Evolutionary conservation across 176 grass and related monocot species (phyloP).

Genomic region (Carex kokanica): DNA sequence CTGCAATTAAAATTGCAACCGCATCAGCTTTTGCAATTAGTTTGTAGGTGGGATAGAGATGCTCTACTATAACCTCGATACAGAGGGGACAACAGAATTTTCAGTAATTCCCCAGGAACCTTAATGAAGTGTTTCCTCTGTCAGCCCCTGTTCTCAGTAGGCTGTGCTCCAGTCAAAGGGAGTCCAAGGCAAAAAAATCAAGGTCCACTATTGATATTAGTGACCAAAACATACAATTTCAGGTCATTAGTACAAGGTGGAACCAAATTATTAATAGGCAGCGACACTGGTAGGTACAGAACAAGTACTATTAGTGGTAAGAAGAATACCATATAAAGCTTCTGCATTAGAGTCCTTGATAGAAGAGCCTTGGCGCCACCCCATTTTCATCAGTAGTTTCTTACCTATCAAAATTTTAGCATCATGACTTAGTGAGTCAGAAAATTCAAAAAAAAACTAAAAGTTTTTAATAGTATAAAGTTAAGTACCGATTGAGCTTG

Average conservation of each 20-base stretch:
- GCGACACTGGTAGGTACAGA: background rate
- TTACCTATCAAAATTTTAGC: constrained; percentile 52
- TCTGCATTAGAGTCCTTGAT: constrained; percentile 80
- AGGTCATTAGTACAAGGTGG: background rate
- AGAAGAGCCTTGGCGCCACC: constrained; percentile 87
- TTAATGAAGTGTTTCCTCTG: background rate
- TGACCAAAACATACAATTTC: constrained; percentile 1
- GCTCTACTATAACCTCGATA: background rate
- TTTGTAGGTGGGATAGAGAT: background rate
- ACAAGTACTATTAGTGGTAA: constrained; percentile 4
- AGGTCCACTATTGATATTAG: background rate
- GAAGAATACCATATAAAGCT: constrained; percentile 72
- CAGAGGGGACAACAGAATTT: background rate
- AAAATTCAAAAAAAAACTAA: constrained; percentile 1
- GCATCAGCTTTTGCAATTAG: background rate
- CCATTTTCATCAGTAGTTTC: constrained; percentile 91
- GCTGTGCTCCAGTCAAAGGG: background rate
- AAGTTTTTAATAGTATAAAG: background rate
- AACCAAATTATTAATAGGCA: background rate
- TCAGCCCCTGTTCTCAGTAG: background rate
- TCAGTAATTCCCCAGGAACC: background rate
- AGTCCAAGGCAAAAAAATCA: background rate
- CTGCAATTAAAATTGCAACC: background rate
- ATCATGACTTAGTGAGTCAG: background rate
- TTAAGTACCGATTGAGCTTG: constrained; percentile 39